Evolutionary conservation across 2,329 filamentous ascomycete species (phyloP), one percentile per base, ranked within the genome.

Genomic region (Pochonia chlamydosporia): DNA sequence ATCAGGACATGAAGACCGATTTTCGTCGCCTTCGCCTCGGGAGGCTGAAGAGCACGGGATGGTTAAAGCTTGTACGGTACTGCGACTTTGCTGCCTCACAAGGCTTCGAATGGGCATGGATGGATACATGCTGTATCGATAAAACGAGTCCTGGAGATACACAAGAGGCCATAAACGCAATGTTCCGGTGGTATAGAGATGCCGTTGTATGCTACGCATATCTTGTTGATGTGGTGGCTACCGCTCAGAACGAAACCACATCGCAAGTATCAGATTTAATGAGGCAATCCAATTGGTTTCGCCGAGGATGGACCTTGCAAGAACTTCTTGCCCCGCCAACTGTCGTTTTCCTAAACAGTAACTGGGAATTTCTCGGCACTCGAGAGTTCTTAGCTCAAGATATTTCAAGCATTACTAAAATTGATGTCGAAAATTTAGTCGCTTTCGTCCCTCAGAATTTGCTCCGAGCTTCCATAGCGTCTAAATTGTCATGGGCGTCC

Each of bases 101-200:
- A 9, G 37, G 45, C 7, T 47, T n/a, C 44, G 48, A 53, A 13
- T 59, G 52, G 50, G 47, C 51, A 2, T 62, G 59, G 60, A 52
- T 57, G 25, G 57, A 61, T 37, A 61, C 56, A 1, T 58, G 57
- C 47, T 60, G 56, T 48, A 59, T 63, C 48, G 59, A 62, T 51
- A 55, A 56, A 16, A 51, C 52, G 4, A 54, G 48, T 8, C 50
- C 50, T 18, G 54, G 56, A 7, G 60, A 61, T 41, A 44, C 60
- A 23, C 53, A 53, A n/a, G 58, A 62, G 42, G 52, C 57, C 26
- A 54, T 61, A 44, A 62, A 61, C 45, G 57, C 59, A 47, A 59
- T 60, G 55, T 63, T 51, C 30, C 40, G 21, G 11, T 60, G 55
- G 56, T 61, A 62, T 40, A 18, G 45, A 13, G 47, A 53, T 4